Conservation (phyloP, 1,139 yeast genomes). For the Hyphopichia khmerensis region DNA sequence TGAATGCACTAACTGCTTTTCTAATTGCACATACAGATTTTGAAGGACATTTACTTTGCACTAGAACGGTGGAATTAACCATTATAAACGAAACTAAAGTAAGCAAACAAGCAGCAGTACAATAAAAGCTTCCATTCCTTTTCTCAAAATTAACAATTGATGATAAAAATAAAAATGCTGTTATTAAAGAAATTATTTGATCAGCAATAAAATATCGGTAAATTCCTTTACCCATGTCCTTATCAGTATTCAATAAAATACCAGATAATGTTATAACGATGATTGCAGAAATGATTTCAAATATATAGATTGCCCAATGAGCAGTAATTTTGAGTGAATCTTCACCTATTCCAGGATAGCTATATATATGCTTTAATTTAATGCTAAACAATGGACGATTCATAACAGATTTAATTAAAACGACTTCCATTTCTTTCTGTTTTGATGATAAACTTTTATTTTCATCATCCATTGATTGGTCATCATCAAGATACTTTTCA, state of each 20-base stretch:
- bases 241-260: conserved; percentile 25
- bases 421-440: conserved; percentile 27
- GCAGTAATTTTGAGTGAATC: conserved; percentile 24
- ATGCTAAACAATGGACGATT: conserved; percentile 28
- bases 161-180: conserved; percentile 35
- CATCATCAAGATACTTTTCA: conserved; percentile 1
- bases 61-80: conserved; percentile 25
- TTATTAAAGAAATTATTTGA: conserved; percentile 31
- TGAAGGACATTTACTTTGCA: conserved; percentile 20
- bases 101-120: conserved; percentile 32
- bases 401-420: conserved; percentile 37
- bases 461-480: conserved; percentile 6
- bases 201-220: conserved; percentile 43
- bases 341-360: conserved; percentile 11
- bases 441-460: conserved; percentile 22
- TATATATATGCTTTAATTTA: conserved; percentile 9
- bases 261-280: conserved; percentile 32
- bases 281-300: conserved; percentile 35
- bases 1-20: conserved; percentile 37
- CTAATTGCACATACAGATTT: conserved; percentile 30
- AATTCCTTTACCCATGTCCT: conserved; percentile 19
- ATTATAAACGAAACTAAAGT: conserved; percentile 34
- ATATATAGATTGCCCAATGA: conserved; percentile 30
- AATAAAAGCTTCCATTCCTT: conserved; percentile 45
- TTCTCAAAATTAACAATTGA: conserved; percentile 38